Conservation (phyloP, 176 grass and related monocot genomes). For the Elymus sibiricus region DNA sequence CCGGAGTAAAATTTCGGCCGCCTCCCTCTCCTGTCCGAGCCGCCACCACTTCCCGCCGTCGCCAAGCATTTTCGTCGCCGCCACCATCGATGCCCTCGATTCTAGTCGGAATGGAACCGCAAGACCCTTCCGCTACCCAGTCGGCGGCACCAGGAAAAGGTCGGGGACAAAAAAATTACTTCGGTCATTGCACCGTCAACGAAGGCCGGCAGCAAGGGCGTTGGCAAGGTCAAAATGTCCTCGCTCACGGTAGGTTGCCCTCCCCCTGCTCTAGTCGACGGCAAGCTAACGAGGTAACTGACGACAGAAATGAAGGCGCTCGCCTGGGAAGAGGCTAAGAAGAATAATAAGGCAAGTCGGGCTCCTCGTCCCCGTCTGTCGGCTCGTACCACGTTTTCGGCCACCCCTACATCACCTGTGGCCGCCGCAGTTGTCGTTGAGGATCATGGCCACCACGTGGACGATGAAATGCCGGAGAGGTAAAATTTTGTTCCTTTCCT, state of each 20-base stretch:
- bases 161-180: too few relatives aligned
- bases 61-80: too few relatives aligned
- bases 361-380: too few relatives aligned
- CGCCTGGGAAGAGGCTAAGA: not conserved
- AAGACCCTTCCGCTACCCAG: not conserved
- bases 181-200: not conserved
- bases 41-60: too few relatives aligned
- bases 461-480: not conserved
- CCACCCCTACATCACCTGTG: not conserved
- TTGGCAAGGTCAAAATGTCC: not conserved
- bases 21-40: not conserved
- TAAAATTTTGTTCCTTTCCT: too few relatives aligned
- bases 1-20: not conserved
- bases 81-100: not conserved
- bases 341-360: not conserved
- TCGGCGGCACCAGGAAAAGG: not conserved
- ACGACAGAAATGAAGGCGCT: not conserved
- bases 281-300: too few relatives aligned
- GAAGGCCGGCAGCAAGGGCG: not conserved
- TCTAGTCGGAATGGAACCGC: not conserved
- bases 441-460: not conserved
- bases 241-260: not conserved
- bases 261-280: too few relatives aligned
- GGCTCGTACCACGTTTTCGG: not conserved
- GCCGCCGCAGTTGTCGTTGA: not conserved